phyloP scores from a whole-genome alignment of 345 rosid genomes.

The Camelina neglecta region DNA sequence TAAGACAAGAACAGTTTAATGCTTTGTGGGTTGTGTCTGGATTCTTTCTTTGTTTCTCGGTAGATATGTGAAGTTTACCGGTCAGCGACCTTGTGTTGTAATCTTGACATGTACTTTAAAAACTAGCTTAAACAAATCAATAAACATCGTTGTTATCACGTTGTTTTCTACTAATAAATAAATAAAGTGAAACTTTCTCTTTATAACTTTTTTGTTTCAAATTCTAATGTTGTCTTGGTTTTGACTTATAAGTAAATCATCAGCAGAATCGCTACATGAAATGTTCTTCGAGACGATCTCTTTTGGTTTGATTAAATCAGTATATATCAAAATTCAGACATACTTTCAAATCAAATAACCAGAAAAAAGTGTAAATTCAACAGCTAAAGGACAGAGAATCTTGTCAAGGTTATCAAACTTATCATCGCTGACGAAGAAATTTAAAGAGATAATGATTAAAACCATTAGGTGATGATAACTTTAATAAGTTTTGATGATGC shows the following conservation, averaged over 20 bases:
- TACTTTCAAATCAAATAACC: not conserved
- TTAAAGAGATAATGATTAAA: constrained; percentile 35
- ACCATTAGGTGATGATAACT: constrained; percentile 22
- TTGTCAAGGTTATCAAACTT: constrained; percentile 23
- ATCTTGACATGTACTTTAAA: not conserved
- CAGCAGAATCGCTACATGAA: not conserved
- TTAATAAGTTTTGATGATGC: constrained; percentile 31
- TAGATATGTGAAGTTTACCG: not conserved
- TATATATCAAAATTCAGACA: not conserved
- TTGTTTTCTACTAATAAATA: not conserved
- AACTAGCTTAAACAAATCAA: not conserved
- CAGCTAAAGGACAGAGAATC: constrained; percentile 12
- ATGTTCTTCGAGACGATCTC: not conserved
- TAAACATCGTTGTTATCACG: not conserved
- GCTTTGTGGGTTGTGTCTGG: constrained; percentile 6
- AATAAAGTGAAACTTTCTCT: not conserved
- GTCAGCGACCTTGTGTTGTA: constrained; percentile 20
- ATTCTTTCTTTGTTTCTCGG: constrained; percentile 5
- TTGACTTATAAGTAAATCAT: not conserved
- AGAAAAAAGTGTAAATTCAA: not conserved
- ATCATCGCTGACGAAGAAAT: constrained; percentile 31
- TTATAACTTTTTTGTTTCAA: not conserved
- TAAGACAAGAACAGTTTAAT: constrained; percentile 3
- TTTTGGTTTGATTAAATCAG: not conserved
- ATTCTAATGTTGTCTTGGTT: not conserved